These are phyloP conservation scores for Flaveria brownii DNA, from an alignment of 129 eudicot genomes.

Conservation along the genomic window DNA sequence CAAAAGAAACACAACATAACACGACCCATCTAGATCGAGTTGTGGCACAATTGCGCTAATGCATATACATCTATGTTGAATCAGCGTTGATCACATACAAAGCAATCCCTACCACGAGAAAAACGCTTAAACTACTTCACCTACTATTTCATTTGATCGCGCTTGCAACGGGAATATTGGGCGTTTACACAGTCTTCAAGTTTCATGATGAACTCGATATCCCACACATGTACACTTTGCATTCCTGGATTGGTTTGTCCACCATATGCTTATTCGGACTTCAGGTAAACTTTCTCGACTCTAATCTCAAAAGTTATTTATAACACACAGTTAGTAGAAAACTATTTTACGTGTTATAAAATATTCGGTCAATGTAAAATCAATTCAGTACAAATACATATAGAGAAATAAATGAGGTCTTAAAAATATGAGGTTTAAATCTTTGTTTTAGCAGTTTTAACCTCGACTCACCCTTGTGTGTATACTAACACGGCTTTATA, in stretches of 20 bases:
- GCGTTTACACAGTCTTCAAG: conserved; percentile 64
- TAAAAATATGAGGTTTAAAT: too few relatives aligned
- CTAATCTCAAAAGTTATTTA: not conserved
- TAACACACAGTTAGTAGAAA: not conserved
- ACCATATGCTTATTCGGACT: conserved; percentile 57
- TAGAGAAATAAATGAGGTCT: too few relatives aligned
- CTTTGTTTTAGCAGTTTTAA: not conserved
- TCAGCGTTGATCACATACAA: conserved; percentile 67
- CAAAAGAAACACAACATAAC: too few relatives aligned
- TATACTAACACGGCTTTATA: conserved; percentile 20
- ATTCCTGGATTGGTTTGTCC: conserved; percentile 82
- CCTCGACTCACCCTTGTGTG: not conserved
- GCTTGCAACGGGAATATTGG: conserved; percentile 55
- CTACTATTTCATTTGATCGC: conserved; percentile 52
- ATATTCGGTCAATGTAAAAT: too few relatives aligned
- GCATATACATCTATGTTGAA: conserved; percentile 5
- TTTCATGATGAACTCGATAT: conserved; percentile 46
- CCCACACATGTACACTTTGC: conserved; percentile 62
- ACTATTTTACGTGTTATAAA: too few relatives aligned
- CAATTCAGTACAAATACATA: too few relatives aligned
- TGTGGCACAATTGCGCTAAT: not conserved
- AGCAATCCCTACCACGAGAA: conserved; percentile 47
- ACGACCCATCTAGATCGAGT: not conserved
- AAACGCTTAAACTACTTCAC: conserved; percentile 49
- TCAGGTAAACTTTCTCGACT: conserved; percentile 46